Conservation (phyloP, 2,329 filamentous ascomycete species). For the Pestalotiopsis fici region DNA sequence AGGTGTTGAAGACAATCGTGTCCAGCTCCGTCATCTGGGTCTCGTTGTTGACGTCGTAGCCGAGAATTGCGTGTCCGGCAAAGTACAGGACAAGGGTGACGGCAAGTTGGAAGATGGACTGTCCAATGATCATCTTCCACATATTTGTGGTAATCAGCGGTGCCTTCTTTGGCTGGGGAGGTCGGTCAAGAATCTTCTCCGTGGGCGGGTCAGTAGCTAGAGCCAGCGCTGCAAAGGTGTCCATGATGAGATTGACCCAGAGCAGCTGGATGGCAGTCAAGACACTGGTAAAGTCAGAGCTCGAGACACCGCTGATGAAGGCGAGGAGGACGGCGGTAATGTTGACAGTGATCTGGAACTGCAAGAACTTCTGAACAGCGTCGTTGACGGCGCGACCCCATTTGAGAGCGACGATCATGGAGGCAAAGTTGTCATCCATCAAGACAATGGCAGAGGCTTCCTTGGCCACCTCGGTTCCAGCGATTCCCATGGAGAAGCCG, state of each 20-base stretch:
- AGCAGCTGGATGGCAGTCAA: conserved; percentile 67
- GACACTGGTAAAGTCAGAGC: conserved; percentile 55
- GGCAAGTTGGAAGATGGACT: conserved; percentile 61
- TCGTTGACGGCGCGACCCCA: conserved; percentile 73
- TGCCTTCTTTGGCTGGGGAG: conserved; percentile 62
- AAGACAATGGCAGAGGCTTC: conserved; percentile 70
- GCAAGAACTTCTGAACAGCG: conserved; percentile 68
- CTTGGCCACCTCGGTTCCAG: conserved; percentile 68
- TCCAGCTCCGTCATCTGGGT: conserved; percentile 46
- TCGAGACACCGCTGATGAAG: conserved; percentile 64
- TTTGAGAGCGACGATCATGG: conserved; percentile 66
- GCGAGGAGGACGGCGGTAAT: conserved; percentile 68
- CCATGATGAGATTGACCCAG: conserved; percentile 73
- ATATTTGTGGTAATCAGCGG: conserved; percentile 71
- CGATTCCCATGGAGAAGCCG: conserved; percentile 69
- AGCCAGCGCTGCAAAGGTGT: conserved; percentile 67
- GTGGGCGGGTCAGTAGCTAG: conserved; percentile 65
- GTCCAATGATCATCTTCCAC: conserved; percentile 69
- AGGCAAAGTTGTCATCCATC: conserved; percentile 67
- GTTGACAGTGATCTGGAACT: conserved; percentile 72
- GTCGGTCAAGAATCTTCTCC: conserved; percentile 55
- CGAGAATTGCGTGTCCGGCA: conserved; percentile 55
- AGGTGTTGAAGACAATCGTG: conserved; percentile 69
- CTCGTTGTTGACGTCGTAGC: conserved; percentile 43
- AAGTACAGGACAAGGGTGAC: conserved; percentile 64